phyloP scores from a whole-genome alignment of 345 rosid genomes.

The Eucalyptus cloeziana region DNA sequence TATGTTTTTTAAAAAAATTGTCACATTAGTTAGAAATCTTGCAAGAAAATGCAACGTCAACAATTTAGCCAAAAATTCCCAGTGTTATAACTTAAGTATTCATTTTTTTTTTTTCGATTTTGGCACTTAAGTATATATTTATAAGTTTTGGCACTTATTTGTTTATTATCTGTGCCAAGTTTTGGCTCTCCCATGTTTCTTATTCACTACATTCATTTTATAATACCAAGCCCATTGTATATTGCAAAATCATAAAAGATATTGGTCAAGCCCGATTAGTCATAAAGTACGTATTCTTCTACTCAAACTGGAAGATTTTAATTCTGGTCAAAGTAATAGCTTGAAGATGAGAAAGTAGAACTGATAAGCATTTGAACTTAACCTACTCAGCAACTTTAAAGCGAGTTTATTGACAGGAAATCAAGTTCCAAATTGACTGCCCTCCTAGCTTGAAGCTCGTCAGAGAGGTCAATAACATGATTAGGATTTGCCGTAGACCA shows the following conservation, averaged over 20 bases:
- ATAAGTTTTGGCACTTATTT: no score
- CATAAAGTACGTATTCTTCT: not conserved
- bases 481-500: not conserved
- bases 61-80: no score
- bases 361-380: not conserved
- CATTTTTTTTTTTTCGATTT: no score
- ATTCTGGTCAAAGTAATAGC: not conserved
- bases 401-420: not conserved
- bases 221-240: not conserved
- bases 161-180: no score
- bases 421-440: not conserved
- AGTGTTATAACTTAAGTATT: no score
- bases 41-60: no score
- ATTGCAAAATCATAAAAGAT: not conserved
- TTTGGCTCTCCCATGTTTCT: not conserved
- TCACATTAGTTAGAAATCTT: no score
- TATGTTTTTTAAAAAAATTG: no score
- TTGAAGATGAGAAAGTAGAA: not conserved
- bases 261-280: not conserved
- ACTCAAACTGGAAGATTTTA: not conserved
- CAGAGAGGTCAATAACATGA: not conserved
- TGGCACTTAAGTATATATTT: no score
- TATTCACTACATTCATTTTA: not conserved
- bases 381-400: not conserved
- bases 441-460: not conserved